Percentiles rank a stretch among this genome's conserved stretches.
Evolutionary conservation across 345 rosid genomes (phyloP).

Genomic region (Populus euphratica): DNA sequence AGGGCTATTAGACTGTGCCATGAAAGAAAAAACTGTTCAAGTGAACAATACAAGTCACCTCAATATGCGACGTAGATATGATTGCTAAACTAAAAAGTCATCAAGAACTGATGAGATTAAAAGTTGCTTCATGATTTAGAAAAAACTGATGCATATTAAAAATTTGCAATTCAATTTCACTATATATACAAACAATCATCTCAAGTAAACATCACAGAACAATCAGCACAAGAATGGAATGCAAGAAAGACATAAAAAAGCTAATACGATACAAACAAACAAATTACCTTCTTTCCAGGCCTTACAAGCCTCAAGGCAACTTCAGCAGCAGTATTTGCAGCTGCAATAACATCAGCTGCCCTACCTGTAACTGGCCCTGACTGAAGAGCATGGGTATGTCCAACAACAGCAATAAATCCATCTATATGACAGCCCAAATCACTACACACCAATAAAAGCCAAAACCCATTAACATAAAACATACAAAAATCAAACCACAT

Average conservation of each 20-base stretch:
- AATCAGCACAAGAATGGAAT: neutral
- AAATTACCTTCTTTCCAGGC: conserved; percentile 86
- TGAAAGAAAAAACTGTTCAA: too few species aligned
- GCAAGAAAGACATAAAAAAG: neutral
- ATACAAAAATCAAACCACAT: neutral
- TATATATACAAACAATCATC: neutral
- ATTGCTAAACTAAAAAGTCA: neutral
- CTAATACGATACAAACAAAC: neutral
- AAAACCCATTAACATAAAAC: neutral
- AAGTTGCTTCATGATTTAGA: neutral
- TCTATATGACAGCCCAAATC: conserved; percentile 98
- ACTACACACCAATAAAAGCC: conserved; percentile 34
- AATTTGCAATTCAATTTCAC: neutral
- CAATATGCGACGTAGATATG: neutral
- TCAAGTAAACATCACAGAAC: neutral
- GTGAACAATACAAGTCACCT: neutral
- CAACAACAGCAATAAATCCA: conserved; percentile 97
- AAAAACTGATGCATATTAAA: neutral
- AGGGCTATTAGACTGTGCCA: neutral
- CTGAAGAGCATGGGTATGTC: conserved; percentile 79
- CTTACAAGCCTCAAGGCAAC: conserved; percentile 97
- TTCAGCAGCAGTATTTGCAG: conserved; percentile 93
- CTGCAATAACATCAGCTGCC: conserved; percentile 88
- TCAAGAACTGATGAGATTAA: neutral
- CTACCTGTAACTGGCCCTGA: conserved; percentile 66